phyloP scores from a whole-genome alignment of 768 basidiomycete species.

The Russula emetica region DNA sequence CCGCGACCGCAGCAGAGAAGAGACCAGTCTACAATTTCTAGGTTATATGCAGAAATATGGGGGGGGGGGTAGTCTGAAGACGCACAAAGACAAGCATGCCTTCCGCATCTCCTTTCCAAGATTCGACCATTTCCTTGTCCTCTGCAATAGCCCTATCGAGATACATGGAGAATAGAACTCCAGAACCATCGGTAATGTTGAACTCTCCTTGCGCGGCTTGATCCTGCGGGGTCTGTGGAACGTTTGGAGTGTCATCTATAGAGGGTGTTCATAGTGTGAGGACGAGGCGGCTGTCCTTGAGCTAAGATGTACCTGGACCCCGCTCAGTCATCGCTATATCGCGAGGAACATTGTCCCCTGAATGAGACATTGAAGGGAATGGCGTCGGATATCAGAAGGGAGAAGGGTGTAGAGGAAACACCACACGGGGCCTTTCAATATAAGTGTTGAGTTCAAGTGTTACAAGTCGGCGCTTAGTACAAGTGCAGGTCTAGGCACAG shows the following conservation, averaged over 20 bases:
- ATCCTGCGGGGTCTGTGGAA: not conserved
- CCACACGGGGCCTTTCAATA: not conserved
- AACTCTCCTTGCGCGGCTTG: not conserved
- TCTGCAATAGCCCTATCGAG: constrained; percentile 14
- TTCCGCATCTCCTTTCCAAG: constrained; percentile 24
- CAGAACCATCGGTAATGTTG: constrained; percentile 8
- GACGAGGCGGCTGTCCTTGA: not conserved
- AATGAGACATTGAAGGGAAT: not conserved
- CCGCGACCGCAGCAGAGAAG: constrained; percentile 24
- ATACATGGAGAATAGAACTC: constrained; percentile 21
- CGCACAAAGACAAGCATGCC: constrained; percentile 22
- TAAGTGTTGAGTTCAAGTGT: not conserved
- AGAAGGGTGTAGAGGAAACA: not conserved
- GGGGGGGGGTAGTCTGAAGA: not conserved
- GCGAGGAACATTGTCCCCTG: not conserved
- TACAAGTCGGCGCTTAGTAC: not conserved
- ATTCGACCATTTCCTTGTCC: constrained; percentile 14
- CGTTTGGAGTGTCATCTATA: not conserved
- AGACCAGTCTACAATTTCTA: constrained; percentile 16
- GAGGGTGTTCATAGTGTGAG: not conserved
- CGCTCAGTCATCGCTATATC: not conserved
- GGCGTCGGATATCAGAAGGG: not conserved
- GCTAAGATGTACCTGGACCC: not conserved
- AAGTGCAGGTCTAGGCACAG: no score
- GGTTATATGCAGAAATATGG: not conserved